Evolutionary conservation across 805 yeast genomes (phyloP).

Genomic region (Nakazawaea laoshanensis): DNA sequence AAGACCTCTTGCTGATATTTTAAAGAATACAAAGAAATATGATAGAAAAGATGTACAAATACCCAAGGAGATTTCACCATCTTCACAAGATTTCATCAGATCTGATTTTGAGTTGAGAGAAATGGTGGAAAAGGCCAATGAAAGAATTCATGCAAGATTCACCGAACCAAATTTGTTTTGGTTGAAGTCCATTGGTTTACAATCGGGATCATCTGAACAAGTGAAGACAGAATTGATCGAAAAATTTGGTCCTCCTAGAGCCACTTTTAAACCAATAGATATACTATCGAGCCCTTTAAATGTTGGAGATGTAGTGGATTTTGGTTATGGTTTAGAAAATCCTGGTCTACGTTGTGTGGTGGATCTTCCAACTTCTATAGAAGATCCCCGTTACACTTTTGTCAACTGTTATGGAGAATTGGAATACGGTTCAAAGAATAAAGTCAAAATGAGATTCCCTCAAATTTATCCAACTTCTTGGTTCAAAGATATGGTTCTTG

Average conservation of each 20-base stretch:
- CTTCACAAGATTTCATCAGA: background rate
- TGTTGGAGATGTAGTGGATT: conserved; percentile 59
- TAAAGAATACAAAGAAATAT: no score
- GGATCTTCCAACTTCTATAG: conserved; percentile 37
- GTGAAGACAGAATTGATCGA: conserved; percentile 11
- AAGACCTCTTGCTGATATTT: no score
- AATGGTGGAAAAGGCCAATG: conserved; percentile 14
- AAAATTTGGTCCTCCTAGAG: conserved; percentile 13
- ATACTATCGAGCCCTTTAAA: conserved; percentile 22
- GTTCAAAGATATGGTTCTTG: conserved; percentile 21
- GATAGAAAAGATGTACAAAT: conserved; percentile 1
- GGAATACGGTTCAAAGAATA: conserved; percentile 33
- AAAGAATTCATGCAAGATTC: conserved; percentile 17
- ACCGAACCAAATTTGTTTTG: conserved; percentile 22
- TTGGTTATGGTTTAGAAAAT: conserved; percentile 31
- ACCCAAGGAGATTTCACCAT: no score
- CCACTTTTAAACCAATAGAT: conserved; percentile 13
- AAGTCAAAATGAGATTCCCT: conserved; percentile 47
- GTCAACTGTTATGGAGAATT: conserved; percentile 51
- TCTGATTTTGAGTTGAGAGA: conserved; percentile 17
- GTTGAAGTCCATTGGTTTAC: conserved; percentile 14
- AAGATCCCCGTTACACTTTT: conserved; percentile 49
- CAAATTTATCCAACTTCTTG: conserved; percentile 32
- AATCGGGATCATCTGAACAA: conserved; percentile 12
- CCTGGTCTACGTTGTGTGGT: conserved; percentile 46